These are phyloP conservation scores for Sorghum bicolor DNA, from an alignment of 176 grass and related monocot genomes.

Conservation along the genomic window DNA sequence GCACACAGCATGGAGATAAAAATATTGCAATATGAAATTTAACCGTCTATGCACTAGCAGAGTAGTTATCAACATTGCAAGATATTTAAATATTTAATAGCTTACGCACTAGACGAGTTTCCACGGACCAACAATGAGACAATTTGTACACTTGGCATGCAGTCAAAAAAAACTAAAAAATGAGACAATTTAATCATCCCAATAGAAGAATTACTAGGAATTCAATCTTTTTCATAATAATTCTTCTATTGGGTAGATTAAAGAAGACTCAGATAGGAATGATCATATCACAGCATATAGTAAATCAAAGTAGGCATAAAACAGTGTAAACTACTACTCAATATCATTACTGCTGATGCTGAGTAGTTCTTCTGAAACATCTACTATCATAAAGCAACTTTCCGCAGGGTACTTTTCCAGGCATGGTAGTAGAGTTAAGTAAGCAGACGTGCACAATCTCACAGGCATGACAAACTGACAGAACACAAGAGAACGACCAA, in stretches of 20 bases:
- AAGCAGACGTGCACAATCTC: not conserved
- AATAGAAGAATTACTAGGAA: not conserved
- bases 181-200: not conserved
- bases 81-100: not conserved
- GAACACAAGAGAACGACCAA: not conserved
- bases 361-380: not conserved
- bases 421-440: constrained; percentile 1
- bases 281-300: not conserved
- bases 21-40: not conserved
- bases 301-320: not conserved
- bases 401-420: not conserved
- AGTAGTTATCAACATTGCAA: not conserved
- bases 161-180: not conserved
- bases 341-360: not conserved
- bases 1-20: not conserved
- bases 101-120: not conserved
- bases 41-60: not conserved
- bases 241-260: not conserved
- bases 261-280: not conserved
- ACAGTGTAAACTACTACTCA: not conserved
- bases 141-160: not conserved
- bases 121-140: not conserved
- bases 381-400: not conserved
- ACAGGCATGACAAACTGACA: not conserved
- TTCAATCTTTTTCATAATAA: not conserved